phyloP scores from a whole-genome alignment of 176 grass and related monocot genomes.

The Oryza coarctata region DNA sequence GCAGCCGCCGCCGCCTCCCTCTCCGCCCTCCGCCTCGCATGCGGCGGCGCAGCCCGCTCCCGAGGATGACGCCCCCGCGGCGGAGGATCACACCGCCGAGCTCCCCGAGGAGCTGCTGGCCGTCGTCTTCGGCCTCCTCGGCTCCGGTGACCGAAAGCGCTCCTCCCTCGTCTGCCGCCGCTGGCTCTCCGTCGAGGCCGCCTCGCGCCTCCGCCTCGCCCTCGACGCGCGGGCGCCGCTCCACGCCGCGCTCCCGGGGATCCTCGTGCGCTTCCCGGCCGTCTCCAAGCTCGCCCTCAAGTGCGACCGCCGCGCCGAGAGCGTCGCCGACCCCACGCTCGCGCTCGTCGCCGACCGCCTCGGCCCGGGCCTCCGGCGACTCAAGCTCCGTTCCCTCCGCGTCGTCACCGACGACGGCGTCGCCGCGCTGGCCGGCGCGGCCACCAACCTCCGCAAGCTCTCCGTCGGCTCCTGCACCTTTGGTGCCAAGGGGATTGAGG shows the following conservation, averaged over 20 bases:
- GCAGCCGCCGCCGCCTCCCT: not conserved
- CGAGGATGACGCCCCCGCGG: constrained; percentile 2
- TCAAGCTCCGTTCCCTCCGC: constrained; percentile 64
- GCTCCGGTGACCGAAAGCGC: constrained; percentile 67
- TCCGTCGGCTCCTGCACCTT: constrained; percentile 60
- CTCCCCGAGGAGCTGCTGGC: constrained; percentile 75
- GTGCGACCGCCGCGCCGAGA: constrained; percentile 68
- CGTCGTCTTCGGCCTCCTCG: constrained; percentile 49
- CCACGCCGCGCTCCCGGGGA: constrained; percentile 26
- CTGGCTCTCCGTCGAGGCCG: constrained; percentile 57
- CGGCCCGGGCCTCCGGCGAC: constrained; percentile 51
- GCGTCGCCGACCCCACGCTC: constrained; percentile 55
- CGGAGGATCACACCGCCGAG: constrained; percentile 52
- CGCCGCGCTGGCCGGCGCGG: constrained; percentile 41
- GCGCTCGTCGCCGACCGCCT: constrained; percentile 43
- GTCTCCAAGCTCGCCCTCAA: constrained; percentile 71
- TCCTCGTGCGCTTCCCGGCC: constrained; percentile 57
- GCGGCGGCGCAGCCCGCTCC: not conserved
- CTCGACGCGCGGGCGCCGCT: constrained; percentile 56
- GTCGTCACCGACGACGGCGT: constrained; percentile 65
- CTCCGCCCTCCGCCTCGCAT: too few species aligned
- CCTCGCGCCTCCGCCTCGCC: constrained; percentile 57
- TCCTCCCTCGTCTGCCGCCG: constrained; percentile 74
- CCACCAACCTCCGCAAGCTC: constrained; percentile 60
- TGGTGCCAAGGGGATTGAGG: constrained; percentile 52